Evolutionary conservation across 257 asterid genomes (phyloP).

Genomic region (Fraxinus pennsylvanica): DNA sequence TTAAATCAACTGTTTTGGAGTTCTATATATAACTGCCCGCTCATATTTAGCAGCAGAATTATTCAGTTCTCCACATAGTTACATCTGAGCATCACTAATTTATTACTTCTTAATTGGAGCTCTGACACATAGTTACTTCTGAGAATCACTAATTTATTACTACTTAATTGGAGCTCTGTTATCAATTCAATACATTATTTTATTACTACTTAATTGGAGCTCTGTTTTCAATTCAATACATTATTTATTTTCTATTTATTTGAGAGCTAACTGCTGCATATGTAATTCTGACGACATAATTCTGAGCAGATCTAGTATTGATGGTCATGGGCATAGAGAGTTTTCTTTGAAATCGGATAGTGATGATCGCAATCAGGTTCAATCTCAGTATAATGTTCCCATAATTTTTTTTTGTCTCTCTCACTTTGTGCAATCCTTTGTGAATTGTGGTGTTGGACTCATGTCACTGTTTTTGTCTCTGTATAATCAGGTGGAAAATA

Average conservation of each 20-base stretch:
- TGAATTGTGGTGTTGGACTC: slow-evolving; percentile 6
- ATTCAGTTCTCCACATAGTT: neutral
- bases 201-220: neutral
- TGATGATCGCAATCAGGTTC: slow-evolving; percentile 58
- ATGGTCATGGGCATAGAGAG: slow-evolving; percentile 50
- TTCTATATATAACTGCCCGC: neutral
- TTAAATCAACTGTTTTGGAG: slow-evolving; percentile 1
- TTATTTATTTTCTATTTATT: slow-evolving; percentile 22
- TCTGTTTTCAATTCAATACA: neutral
- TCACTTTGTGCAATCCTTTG: neutral
- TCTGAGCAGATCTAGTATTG: slow-evolving; percentile 53
- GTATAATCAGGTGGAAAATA: slow-evolving; percentile 44
- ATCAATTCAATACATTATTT: too few relatives aligned
- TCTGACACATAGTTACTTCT: neutral
- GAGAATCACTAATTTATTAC: neutral
- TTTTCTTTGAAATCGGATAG: slow-evolving; percentile 53
- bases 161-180: neutral
- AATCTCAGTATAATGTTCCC: slow-evolving; percentile 26
- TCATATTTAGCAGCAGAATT: neutral
- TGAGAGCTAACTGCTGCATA: slow-evolving; percentile 22
- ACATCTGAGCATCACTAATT: neutral
- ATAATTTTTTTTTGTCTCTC: neutral
- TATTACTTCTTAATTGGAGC: neutral
- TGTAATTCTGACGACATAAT: slow-evolving; percentile 24
- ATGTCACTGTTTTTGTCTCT: slow-evolving; percentile 22